Evolutionary conservation across 805 yeast species (phyloP), one percentile per base, ranked within the genome.

Genomic region (Pichia kluyveri): DNA sequence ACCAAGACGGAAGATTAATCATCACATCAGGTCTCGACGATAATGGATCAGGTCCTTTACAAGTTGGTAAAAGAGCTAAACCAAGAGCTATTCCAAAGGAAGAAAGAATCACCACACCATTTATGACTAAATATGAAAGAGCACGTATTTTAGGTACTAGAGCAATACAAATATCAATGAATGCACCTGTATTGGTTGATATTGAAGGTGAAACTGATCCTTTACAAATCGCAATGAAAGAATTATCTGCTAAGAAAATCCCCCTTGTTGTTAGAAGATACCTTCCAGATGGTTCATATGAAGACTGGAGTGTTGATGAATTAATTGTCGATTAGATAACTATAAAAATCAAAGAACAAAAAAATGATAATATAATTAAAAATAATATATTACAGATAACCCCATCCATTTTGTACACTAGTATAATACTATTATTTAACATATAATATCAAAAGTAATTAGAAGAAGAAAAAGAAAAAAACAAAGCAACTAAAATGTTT

Each of bases 161-260:
- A 60, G 99, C 99, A 1, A 72, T 93, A 55, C 99, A 93, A 68
- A 91, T 93, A 59, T 88, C 97, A 28, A 86, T 93, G 86, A 93
- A 93, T 63, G 99, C 99, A 1, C 99, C 99, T 2, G 98, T 93
- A 3, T 77, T 93, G 62, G 99, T 93, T 40, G 99, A 95, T 62
- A 79, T 93, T 50, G 99, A 93, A 69, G 99, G 99, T 62, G 99
- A 95, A 67, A 95, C 99, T 3, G 99, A 93, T 66, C 99, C 99
- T 14, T 73, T 93, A 62, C 96, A 90, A 67, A 93, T 93, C 53
- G 97, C 99, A 51, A 84, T 88, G 87, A 93, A 95, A 68, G 99
- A 93, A 68, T 76, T 93, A 54, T 79, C 95, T 1, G 98, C 93
- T 67, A 82, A 86, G 67, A 93, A 90, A 66, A 89, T 95, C 49